Evolutionary conservation across 345 rosid species (phyloP), one percentile per base, ranked within the genome.

Genomic region (Iberis pinnata): DNA sequence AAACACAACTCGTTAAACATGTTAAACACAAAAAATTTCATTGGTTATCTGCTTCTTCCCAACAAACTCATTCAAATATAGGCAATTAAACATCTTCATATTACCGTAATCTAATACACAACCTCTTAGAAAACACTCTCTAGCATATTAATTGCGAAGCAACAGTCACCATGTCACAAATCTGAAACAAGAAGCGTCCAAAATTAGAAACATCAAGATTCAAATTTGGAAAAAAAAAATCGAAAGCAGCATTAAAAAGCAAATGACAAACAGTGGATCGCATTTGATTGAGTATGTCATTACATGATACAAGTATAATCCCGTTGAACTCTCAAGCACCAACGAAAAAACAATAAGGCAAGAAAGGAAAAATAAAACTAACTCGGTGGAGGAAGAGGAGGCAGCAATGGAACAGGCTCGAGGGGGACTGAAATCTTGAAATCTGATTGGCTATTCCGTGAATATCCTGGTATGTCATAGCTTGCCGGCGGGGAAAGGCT

Each of bases 251-350:
- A 59, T 45, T 53, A 7, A 65, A 2, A 53, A 22, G 56, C 54
- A 67, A 74, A 57, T 12, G 4, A 67, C 92, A 32, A 43, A 90
- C 96, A 67, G 88, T 92, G 33, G 93, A 82, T 68, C 96, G 89
- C 98, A 90, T 90, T 81, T 90, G 96, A 78, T 90, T 90, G 69
- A 90, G 60, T 44, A 96, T 96, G 19, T 89, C 96, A 69, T 90
- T 82, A 74, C 95, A 90, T 4, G 96, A 90, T 43, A 90, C 95
- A 56, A 59, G 71, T 33, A 90, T 13, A 14, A 20, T 58, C 14
- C 27, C 20, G 20, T 50, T 15, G 4, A 8, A 38, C 35, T 33
- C 16, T 26, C 22, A 49, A 41, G 8, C 44, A 33, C 40, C 22
- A 22, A 36, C 14, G 19, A 29, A 56, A 41, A 2, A 3, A 47